phyloP scores from a whole-genome alignment of 305 asterid species.

The Andrographis paniculata region DNA sequence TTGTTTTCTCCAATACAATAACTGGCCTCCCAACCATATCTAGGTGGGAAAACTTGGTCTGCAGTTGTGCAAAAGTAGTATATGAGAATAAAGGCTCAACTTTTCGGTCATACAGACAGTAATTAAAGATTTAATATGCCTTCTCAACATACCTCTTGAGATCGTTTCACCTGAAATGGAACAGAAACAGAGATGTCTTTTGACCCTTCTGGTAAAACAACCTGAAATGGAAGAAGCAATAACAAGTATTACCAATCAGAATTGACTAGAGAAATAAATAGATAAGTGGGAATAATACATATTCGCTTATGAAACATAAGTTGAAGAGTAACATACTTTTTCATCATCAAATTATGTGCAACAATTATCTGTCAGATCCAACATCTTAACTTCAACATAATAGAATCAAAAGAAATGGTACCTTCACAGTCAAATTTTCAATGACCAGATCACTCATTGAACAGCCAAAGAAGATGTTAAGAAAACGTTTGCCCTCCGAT shows the following conservation, averaged over 20 bases:
- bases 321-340: neutral
- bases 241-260: too few relatives aligned
- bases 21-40: slow-evolving; percentile 93
- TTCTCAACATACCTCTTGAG: too few relatives aligned
- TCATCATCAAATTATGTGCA: neutral
- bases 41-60: slow-evolving; percentile 82
- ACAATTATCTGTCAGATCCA: neutral
- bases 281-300: too few relatives aligned
- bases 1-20: slow-evolving; percentile 65
- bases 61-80: slow-evolving; percentile 29
- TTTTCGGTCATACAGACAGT: slow-evolving; percentile 5
- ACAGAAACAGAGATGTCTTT: neutral
- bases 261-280: too few relatives aligned
- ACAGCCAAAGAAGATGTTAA: slow-evolving; percentile 68
- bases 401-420: slow-evolving; percentile 24
- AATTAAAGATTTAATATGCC: slow-evolving; percentile 2
- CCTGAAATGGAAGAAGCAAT: neutral
- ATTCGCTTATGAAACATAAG: too few relatives aligned
- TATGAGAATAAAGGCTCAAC: slow-evolving; percentile 19
- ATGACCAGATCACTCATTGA: slow-evolving; percentile 71
- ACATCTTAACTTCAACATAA: slow-evolving; percentile 10
- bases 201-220: neutral
- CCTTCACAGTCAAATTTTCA: slow-evolving; percentile 85
- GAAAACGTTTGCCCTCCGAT: slow-evolving; percentile 68
- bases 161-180: neutral